Base-by-base conservation (phyloP, 305 asterid species). In the Petunia hybrid region DNA sequence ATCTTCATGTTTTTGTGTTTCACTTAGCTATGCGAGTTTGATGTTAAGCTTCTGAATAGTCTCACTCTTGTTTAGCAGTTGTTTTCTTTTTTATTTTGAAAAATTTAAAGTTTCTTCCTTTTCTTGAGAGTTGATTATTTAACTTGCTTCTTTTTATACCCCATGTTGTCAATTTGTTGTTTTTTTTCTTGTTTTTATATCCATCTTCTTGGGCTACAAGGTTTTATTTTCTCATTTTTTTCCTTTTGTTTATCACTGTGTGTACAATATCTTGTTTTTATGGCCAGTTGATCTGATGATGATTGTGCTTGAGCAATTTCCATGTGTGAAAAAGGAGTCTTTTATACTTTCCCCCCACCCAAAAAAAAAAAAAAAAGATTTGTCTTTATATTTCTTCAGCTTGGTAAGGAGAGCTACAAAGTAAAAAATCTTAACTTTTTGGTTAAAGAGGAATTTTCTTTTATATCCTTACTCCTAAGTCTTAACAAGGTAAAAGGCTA, bases 91-190 rank as follows among this genome's bases (percentile, higher is more conserved):
- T 22, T 22, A 22, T 22, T 22, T 22, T 22, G 31, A 22, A 22
- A 1, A 56, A 22, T 70, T 39, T 40, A 9, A 6, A 1, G 2
- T 41, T 41, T 41, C 16, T 16, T 3, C 2, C 8, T 43, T 43
- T 73, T 73, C 31, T 13, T 74, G 78, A 74, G 46, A 51, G 64
- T 53, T 10, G 51, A 36, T 74, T 74, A 64, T n/a, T 53, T 53
- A 64, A 53, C 64, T 53, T 51, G 64, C 78, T 74, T 74, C 61
- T 74, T 16, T 22, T 36, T 74, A 63, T 74, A 53, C 31, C 31
- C 64, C 48, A 13, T 53, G 64, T 53, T 74, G 64, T 51, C 78
- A 38, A 53, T 73, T 51, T 73, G 2, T 73, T 22, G 0, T 6
- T 46, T 22, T 22, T 22, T 14, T 51, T 0, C 10, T 9, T 63